Evolutionary conservation across 495 filamentous ascomycete genomes (phyloP).

Genomic region (Lentithecium fluviatile): DNA sequence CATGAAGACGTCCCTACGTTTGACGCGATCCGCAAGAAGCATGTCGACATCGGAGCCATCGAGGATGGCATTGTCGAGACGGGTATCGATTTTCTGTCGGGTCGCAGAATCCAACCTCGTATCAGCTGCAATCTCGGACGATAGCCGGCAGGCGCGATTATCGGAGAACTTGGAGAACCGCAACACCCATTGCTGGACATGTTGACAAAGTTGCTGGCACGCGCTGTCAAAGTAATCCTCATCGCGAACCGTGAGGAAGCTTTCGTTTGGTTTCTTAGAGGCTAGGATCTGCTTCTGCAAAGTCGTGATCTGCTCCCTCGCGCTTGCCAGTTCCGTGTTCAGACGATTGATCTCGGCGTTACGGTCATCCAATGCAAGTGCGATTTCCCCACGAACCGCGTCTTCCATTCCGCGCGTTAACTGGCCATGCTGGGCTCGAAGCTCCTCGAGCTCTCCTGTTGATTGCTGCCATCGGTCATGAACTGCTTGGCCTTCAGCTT

Average conservation of each 20-base stretch:
- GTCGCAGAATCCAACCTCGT: conserved; percentile 22
- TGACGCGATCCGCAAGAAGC: conserved; percentile 81
- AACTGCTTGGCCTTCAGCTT: conserved; percentile 53
- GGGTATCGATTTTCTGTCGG: conserved; percentile 85
- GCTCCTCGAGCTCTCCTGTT: conserved; percentile 60
- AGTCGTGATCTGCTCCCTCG: conserved; percentile 73
- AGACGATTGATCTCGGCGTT: conserved; percentile 76
- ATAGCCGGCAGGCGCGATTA: conserved; percentile 74
- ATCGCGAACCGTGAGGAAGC: conserved; percentile 75
- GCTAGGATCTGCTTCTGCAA: conserved; percentile 81
- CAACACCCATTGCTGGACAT: conserved; percentile 93
- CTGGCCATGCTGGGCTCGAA: conserved; percentile 58
- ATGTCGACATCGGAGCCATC: conserved; percentile 88
- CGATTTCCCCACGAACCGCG: conserved; percentile 60
- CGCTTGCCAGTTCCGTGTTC: conserved; percentile 70
- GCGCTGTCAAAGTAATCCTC: conserved; percentile 92
- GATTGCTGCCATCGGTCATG: conserved; percentile 49
- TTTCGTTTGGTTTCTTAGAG: conserved; percentile 55
- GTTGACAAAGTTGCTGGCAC: conserved; percentile 90
- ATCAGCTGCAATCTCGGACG: conserved; percentile 63
- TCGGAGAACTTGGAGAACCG: conserved; percentile 97
- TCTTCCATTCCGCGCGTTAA: conserved; percentile 64
- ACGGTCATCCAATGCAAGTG: conserved; percentile 63
- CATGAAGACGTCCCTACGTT: conserved; percentile 90
- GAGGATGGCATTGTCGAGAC: conserved; percentile 87